These are phyloP conservation scores for Starmerella vaccinii DNA, from an alignment of 805 yeast genomes.

Conservation along the genomic window DNA sequence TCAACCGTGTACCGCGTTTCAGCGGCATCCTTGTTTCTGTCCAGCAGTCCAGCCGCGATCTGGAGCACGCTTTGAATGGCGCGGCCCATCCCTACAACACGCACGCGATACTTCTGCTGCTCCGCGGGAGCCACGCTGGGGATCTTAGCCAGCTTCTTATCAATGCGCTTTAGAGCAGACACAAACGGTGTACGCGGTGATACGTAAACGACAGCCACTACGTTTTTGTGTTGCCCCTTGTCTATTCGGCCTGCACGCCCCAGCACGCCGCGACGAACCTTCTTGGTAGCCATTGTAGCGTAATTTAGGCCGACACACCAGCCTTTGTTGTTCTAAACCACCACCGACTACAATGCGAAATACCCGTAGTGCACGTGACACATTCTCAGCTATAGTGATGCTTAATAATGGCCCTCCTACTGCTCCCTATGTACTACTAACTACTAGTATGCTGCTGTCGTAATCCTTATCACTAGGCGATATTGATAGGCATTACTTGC, in stretches of 20 bases:
- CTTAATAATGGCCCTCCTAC: no score
- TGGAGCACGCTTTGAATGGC: constrained; percentile 55
- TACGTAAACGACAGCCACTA: constrained; percentile 36
- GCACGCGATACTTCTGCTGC: background rate
- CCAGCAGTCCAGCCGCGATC: constrained; percentile 50
- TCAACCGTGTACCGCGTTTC: constrained; percentile 39
- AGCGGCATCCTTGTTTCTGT: constrained; percentile 28
- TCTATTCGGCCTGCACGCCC: constrained; percentile 2
- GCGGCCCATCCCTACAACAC: constrained; percentile 65
- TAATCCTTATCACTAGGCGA: background rate
- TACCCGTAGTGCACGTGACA: no score
- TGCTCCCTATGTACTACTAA: no score
- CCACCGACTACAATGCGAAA: no score
- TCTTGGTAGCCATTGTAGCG: constrained; percentile 12
- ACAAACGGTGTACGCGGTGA: constrained; percentile 62
- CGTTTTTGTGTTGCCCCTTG: constrained; percentile 6
- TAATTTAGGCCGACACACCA: background rate
- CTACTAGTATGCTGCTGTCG: background rate
- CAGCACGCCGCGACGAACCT: constrained; percentile 13
- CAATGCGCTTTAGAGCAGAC: constrained; percentile 58
- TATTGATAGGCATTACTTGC: background rate
- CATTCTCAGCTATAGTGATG: background rate
- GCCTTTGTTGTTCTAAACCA: no score
- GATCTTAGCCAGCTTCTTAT: constrained; percentile 36
- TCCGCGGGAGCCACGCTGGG: background rate